Percentiles rank a stretch among this genome's conserved stretches.
Conservation (phyloP, 768 basidiomycete genomes). For the Lepiota brunneoincarnata region DNA sequence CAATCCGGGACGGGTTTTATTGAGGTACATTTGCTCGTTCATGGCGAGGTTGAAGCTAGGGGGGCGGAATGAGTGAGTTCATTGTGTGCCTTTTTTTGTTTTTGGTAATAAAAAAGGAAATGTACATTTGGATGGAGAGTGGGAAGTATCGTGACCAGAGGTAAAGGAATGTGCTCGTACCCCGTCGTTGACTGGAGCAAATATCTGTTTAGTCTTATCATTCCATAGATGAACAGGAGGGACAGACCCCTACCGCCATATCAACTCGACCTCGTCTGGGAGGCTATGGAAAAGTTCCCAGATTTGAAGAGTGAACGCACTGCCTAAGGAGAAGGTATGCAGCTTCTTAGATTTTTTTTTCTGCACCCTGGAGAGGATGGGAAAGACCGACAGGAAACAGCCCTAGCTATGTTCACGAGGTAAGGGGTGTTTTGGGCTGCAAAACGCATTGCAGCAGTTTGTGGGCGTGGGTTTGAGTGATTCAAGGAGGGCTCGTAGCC, state of each 20-base stretch:
- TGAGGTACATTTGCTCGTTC: neutral
- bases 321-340: no score
- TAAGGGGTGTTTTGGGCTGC: no score
- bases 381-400: neutral
- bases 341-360: neutral
- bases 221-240: neutral
- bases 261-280: conserved; percentile 20
- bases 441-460: no score
- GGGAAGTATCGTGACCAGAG: conserved; percentile 17
- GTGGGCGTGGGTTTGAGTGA: no score
- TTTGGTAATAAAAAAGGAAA: neutral
- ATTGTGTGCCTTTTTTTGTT: no score
- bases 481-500: no score
- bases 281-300: conserved; percentile 17
- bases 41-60: conserved; percentile 14
- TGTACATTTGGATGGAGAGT: conserved; percentile 17
- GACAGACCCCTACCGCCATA: conserved; percentile 15
- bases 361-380: no score
- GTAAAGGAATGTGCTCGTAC: conserved; percentile 17
- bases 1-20: neutral
- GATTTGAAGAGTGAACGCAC: conserved; percentile 19
- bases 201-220: neutral
- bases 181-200: neutral
- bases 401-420: no score
- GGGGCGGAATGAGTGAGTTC: neutral